Evolutionary conservation across 129 eudicot species (phyloP).

Genomic region (Saussurea involucrata): DNA sequence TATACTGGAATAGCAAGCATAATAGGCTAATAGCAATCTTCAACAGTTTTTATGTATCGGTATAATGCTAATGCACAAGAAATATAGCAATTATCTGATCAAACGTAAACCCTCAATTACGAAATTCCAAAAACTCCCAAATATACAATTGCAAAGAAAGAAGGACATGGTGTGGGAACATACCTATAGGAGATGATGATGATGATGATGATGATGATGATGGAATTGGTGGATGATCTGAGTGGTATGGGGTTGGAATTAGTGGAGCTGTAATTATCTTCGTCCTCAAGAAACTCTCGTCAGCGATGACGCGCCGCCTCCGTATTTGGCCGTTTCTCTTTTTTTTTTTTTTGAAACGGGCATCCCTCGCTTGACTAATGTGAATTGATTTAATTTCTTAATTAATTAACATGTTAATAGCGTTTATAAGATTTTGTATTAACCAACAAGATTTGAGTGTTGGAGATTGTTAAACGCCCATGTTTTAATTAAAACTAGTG

Average conservation of each 20-base stretch:
- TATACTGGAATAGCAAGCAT: not conserved
- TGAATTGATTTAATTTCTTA: too few relatives aligned
- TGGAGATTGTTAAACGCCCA: too few relatives aligned
- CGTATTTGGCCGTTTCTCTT: not conserved
- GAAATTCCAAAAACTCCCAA: not conserved
- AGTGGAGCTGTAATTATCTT: constrained; percentile 4
- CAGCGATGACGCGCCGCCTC: constrained; percentile 9
- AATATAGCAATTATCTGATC: not conserved
- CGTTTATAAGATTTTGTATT: too few relatives aligned
- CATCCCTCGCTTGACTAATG: not conserved
- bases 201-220: not conserved
- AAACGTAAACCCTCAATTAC: not conserved
- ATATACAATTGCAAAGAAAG: not conserved
- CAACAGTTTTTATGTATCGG: not conserved
- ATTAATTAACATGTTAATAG: too few relatives aligned
- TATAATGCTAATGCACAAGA: not conserved
- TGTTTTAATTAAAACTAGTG: too few relatives aligned
- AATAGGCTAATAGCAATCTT: not conserved
- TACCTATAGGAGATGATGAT: not conserved
- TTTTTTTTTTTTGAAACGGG: not conserved
- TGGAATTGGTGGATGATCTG: not conserved
- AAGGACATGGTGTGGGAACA: not conserved
- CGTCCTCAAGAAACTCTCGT: constrained; percentile 18
- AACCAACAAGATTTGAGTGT: too few relatives aligned
- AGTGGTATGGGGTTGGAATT: not conserved